These are phyloP conservation scores for Omphalotus guepiniiformis DNA, from an alignment of 768 basidiomycete species.

Conservation along the genomic window DNA sequence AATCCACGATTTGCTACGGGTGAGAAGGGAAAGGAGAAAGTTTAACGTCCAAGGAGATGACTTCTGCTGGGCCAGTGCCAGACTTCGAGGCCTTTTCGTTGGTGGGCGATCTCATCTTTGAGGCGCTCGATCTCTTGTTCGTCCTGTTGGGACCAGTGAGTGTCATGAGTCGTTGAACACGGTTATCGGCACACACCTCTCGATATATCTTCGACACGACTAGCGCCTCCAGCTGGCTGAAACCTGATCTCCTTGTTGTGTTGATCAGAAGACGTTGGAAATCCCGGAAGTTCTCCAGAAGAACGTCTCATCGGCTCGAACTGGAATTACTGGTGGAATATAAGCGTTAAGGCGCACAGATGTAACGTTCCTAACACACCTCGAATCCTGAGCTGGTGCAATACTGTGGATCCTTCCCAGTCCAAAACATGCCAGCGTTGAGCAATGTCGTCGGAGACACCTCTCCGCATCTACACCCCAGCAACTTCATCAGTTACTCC, in stretches of 20 bases:
- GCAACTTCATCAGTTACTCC: too few relatives aligned
- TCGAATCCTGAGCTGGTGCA: too few relatives aligned
- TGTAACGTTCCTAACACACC: too few relatives aligned
- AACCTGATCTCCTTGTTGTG: slow-evolving; percentile 89
- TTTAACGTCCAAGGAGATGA: not conserved
- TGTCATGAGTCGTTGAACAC: too few relatives aligned
- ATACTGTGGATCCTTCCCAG: too few relatives aligned
- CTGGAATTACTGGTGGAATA: too few relatives aligned
- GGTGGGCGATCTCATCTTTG: slow-evolving; percentile 62
- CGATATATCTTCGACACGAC: slow-evolving; percentile 96
- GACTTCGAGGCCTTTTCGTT: slow-evolving; percentile 54
- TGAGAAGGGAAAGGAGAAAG: not conserved
- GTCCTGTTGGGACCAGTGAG: slow-evolving; percentile 42
- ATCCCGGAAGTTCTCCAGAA: too few relatives aligned
- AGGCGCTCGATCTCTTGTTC: slow-evolving; percentile 77
- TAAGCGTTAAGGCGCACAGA: too few relatives aligned
- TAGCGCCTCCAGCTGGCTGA: slow-evolving; percentile 85
- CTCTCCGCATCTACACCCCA: too few relatives aligned
- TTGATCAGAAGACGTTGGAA: slow-evolving; percentile 34
- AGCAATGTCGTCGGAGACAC: too few relatives aligned
- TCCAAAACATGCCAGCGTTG: too few relatives aligned
- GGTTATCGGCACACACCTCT: slow-evolving; percentile 46
- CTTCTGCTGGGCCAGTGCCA: slow-evolving; percentile 10
- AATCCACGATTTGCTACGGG: not conserved
- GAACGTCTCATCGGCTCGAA: too few relatives aligned